Base-by-base conservation (phyloP, 2,329 filamentous ascomycete species). In the Westerdykella ornata region DNA sequence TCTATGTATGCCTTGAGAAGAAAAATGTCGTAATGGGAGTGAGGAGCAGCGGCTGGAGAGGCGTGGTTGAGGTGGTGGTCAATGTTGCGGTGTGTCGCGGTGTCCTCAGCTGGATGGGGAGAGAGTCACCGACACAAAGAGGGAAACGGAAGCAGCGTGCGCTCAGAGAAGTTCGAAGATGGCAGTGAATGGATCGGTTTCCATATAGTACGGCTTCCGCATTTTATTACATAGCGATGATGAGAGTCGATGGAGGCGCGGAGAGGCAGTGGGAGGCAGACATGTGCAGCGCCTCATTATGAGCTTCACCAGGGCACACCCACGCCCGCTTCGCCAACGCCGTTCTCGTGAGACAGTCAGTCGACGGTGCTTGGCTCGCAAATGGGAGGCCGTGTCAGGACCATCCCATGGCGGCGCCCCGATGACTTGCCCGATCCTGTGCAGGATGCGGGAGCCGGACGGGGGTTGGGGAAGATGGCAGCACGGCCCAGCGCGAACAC, bases 231-330 rank as follows among this genome's bases (percentile, higher is more conserved):
- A 9, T 9, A 26, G 22, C 22, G 12, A 26, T 26, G 13, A 33
- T 33, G 13, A 33, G n/a, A n/a, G 30, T 33, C 30, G 53, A 52
- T 46, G 46, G 49, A 51, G 48, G 53, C 49, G 52, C 47, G 39
- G 34, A 49, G 47, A 52, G 54, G 57, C 46, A 50, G 47, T 48
- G 51, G 41, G 42, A 48, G 54, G 18, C 16, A 13, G 13, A 17
- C 15, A 11, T 3, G 15, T 36, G 34, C 15, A 36, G 19, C 15
- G 14, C 34, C 19, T 33, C n/a, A n/a, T 33, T 33, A 33, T 33
- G 30, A 33, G n/a, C 9, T 6, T 9, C 31, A 7, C 13, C n/a
- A 20, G 34, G 34, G 34, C 16, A 22, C 34, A 18, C 16, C 19
- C 34, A 19, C 34, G 34, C 34, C 34, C 30, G 30, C 30, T n/a